Conservation (phyloP, 164 flowering plant genomes). For the Stephania yunnanensis region DNA sequence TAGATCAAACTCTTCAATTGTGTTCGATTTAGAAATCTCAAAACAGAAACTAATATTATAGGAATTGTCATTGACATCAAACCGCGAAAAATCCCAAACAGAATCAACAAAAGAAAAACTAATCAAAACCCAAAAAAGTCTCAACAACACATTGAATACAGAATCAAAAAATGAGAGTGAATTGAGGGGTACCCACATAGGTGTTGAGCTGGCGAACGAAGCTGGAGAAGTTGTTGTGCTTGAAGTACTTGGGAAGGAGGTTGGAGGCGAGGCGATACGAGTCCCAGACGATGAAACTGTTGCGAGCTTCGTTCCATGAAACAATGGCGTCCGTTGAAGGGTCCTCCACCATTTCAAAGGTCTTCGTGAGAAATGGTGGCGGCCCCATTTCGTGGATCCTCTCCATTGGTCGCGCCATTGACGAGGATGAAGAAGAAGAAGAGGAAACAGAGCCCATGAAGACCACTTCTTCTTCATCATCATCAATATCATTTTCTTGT, state of each 20-base stretch:
- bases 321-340: slow-evolving; percentile 51
- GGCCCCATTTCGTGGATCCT: slow-evolving; percentile 56
- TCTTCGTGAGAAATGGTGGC: slow-evolving; percentile 65
- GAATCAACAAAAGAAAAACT: no score
- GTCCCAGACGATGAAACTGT: slow-evolving; percentile 72
- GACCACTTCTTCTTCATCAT: background rate
- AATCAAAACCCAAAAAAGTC: no score
- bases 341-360: slow-evolving; percentile 72
- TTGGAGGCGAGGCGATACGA: slow-evolving; percentile 34
- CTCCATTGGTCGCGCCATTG: slow-evolving; percentile 39
- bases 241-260: slow-evolving; percentile 59
- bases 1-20: no score
- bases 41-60: no score
- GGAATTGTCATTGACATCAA: no score
- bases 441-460: background rate
- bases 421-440: background rate
- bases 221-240: slow-evolving; percentile 74
- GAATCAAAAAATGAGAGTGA: background rate
- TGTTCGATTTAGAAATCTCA: no score
- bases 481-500: background rate
- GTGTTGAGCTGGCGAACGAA: slow-evolving; percentile 76
- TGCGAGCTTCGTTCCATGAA: slow-evolving; percentile 58
- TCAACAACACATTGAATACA: no score
- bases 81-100: no score
- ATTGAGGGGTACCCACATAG: slow-evolving; percentile 38